Percentiles rank a stretch among this genome's conserved stretches.
phyloP scores from a whole-genome alignment of 1,284 basidiomycete genomes.

The Stereum hirsutum region DNA sequence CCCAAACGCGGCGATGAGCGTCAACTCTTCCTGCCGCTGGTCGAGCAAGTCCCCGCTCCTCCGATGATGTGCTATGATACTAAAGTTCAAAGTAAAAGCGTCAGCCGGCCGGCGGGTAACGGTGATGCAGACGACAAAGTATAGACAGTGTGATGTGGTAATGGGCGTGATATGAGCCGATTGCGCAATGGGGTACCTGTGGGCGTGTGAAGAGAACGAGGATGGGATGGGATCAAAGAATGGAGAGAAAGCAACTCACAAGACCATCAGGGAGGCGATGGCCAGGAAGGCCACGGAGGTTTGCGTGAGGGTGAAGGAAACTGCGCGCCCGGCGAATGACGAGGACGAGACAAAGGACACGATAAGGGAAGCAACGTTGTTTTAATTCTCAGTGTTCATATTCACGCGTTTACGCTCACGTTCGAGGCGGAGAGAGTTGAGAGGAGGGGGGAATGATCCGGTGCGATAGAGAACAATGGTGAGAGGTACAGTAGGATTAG shows the following conservation, averaged over 20 bases:
- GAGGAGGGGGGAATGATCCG: too few species aligned
- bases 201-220: neutral
- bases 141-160: neutral
- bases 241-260: slow-evolving; percentile 36
- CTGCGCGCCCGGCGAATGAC: slow-evolving; percentile 30
- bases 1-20: slow-evolving; percentile 59
- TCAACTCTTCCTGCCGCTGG: slow-evolving; percentile 59
- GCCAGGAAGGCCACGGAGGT: slow-evolving; percentile 62
- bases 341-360: too few species aligned
- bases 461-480: too few species aligned
- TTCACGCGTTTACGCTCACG: too few species aligned
- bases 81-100: too few species aligned
- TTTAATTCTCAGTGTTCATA: too few species aligned
- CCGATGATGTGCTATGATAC: slow-evolving; percentile 52
- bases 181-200: too few species aligned
- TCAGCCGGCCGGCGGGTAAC: too few species aligned
- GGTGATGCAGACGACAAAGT: too few species aligned
- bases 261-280: slow-evolving; percentile 47
- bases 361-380: too few species aligned
- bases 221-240: neutral
- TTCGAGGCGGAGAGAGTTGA: too few species aligned
- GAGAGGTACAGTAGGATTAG: too few species aligned
- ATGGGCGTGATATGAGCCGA: neutral
- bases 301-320: slow-evolving; percentile 61
- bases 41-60: slow-evolving; percentile 46